Conservation (phyloP, 495 filamentous ascomycete species). For the Penicillium canariense region DNA sequence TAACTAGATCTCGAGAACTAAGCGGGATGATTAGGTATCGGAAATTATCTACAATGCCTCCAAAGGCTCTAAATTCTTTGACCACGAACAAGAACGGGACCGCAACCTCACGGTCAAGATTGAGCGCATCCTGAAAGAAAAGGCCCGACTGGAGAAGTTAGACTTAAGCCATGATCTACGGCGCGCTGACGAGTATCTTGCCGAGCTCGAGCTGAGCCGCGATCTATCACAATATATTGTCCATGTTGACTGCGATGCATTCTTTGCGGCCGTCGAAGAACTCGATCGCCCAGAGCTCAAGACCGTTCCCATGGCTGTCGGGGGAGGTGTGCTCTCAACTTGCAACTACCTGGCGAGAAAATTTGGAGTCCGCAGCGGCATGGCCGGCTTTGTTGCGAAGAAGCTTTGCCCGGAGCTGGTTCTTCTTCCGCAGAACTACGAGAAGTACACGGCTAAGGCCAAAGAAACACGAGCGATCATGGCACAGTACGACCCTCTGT, state of each 20-base stretch:
- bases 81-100: slow-evolving; percentile 82
- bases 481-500: slow-evolving; percentile 81
- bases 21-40: slow-evolving; percentile 60
- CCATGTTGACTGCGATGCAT: slow-evolving; percentile 97
- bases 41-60: slow-evolving; percentile 97
- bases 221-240: slow-evolving; percentile 85
- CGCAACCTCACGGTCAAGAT: slow-evolving; percentile 84
- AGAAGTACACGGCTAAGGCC: slow-evolving; percentile 90
- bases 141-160: slow-evolving; percentile 70
- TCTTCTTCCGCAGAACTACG: slow-evolving; percentile 78
- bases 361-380: slow-evolving; percentile 87
- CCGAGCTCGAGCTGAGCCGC: slow-evolving; percentile 70
- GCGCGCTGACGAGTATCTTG: slow-evolving; percentile 77
- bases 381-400: slow-evolving; percentile 93
- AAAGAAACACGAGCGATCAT: slow-evolving; percentile 82
- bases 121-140: slow-evolving; percentile 71
- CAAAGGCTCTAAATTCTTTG: slow-evolving; percentile 96
- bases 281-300: slow-evolving; percentile 88
- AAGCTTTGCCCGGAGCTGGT: slow-evolving; percentile 90
- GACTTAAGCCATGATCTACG: slow-evolving; percentile 72
- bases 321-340: slow-evolving; percentile 86
- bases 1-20: not conserved
- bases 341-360: slow-evolving; percentile 93
- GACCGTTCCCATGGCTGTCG: slow-evolving; percentile 88
- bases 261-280: slow-evolving; percentile 94